Base-by-base conservation (phyloP, 202 grass and related monocot species). In the Bolboschoenoplectus hybrid region DNA sequence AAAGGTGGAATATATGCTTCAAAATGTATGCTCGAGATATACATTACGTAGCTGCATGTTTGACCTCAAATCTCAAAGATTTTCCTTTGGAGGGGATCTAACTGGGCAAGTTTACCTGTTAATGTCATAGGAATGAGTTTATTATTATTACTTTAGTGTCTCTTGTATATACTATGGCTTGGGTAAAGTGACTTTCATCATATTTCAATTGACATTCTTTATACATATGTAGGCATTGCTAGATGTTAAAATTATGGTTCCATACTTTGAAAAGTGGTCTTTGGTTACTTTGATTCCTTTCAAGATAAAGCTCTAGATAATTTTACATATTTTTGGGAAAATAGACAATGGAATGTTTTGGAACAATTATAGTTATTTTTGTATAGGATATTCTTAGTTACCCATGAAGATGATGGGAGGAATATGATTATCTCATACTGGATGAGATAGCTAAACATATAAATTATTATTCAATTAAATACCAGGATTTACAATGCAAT, bases 1-100 rank as follows among this genome's bases (percentile, higher is more conserved):
- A 47, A 86, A 80, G 70, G 40, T 61, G 55, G 85, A 87, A 87
- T 73, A 79, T 79, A 82, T 87, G 74, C 85, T 81, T 72, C 53
- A 26, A 81, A 87, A 83, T 66, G 26, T 77, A 55, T 77, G 74
- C 50, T 38, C 39, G 50, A 17, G 5, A 79, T 41, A 13, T 58
- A 58, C 58, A 74, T 41, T 56, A 78, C 51, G 8, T 78, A n/a
- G 50, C 49, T 79, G 6, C 14, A 8, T 57, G 40, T 78, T 56
- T 57, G 2, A 79, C 34, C 13, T 58, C 14, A 8, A 41, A 39
- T 12, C 41, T 79, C 35, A 79, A 38, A 78, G 32, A 57, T 40
- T 39, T 70, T 78, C 51, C 50, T 74, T 7, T 47, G 20, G 51
- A 38, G 50, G n/a, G 51, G 51, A 39, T 40, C 9, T 2, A 78